These are phyloP conservation scores for Chiua virens DNA, from an alignment of 768 basidiomycete genomes.

Conservation along the genomic window DNA sequence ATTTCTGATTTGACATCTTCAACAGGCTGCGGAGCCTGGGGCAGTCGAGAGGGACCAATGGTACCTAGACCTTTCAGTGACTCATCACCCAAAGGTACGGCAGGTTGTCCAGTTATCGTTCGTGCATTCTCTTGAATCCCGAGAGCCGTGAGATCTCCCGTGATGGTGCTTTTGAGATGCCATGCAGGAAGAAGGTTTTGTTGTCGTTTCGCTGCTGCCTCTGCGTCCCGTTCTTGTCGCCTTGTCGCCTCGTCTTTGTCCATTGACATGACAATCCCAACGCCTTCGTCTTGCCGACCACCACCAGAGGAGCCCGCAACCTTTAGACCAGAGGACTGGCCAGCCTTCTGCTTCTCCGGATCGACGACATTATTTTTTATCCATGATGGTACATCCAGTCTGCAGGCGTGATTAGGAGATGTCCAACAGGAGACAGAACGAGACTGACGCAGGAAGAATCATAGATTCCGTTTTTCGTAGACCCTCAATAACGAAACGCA, in stretches of 20 bases:
- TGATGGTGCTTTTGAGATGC: constrained; percentile 95
- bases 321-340: constrained; percentile 59
- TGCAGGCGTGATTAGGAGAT: constrained; percentile 28
- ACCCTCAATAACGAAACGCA: constrained; percentile 83
- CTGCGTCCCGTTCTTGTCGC: constrained; percentile 70
- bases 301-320: constrained; percentile 69
- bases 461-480: constrained; percentile 88
- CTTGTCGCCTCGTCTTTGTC: constrained; percentile 84
- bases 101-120: constrained; percentile 37
- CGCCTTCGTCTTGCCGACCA: constrained; percentile 64
- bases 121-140: constrained; percentile 75
- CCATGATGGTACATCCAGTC: constrained; percentile 83
- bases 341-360: constrained; percentile 56
- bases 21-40: constrained; percentile 27
- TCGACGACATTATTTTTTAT: constrained; percentile 72
- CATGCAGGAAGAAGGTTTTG: constrained; percentile 93
- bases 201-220: constrained; percentile 81
- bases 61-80: constrained; percentile 68
- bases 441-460: constrained; percentile 74
- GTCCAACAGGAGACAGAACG: not conserved
- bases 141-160: constrained; percentile 86
- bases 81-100: constrained; percentile 62
- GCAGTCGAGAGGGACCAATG: constrained; percentile 38
- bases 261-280: constrained; percentile 84
- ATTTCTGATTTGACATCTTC: constrained; percentile 48